phyloP scores from a whole-genome alignment of 2,329 filamentous ascomycete species.

The Anisogramma anomala region DNA sequence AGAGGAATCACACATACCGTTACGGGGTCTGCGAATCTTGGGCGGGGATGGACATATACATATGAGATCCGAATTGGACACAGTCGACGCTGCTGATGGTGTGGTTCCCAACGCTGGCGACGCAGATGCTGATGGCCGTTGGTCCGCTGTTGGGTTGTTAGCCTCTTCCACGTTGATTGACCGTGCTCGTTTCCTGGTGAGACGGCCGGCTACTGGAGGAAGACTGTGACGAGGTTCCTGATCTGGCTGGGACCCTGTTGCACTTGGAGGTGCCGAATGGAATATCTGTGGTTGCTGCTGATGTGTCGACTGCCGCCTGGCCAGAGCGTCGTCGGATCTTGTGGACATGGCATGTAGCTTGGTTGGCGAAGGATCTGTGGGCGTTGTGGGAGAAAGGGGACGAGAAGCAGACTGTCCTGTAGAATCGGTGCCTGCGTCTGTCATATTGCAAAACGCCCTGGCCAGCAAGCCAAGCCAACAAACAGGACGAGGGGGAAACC shows the following conservation, averaged over 20 bases:
- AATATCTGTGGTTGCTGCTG: constrained; percentile 2
- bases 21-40: constrained; percentile 47
- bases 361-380: constrained; percentile 6
- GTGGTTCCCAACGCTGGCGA: constrained; percentile 22
- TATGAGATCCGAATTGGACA: constrained; percentile 31
- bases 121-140: constrained; percentile 25
- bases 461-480: constrained; percentile 8
- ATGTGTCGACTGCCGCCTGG: constrained; percentile 9
- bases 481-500: constrained; percentile 1
- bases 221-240: constrained; percentile 3
- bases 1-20: constrained; percentile 35
- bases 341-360: constrained; percentile 15
- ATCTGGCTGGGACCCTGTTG: neutral
- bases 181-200: constrained; percentile 32
- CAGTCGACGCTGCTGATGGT: constrained; percentile 15
- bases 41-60: constrained; percentile 46
- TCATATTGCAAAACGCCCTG: constrained; percentile 13
- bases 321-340: constrained; percentile 14
- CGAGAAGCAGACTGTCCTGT: constrained; percentile 13
- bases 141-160: constrained; percentile 26
- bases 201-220: constrained; percentile 12
- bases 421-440: constrained; percentile 13
- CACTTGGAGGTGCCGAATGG: neutral
- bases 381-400: constrained; percentile 11
- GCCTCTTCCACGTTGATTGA: constrained; percentile 35